Conservation (phyloP, 2,329 filamentous ascomycete species). For the Calycina herbarum region DNA sequence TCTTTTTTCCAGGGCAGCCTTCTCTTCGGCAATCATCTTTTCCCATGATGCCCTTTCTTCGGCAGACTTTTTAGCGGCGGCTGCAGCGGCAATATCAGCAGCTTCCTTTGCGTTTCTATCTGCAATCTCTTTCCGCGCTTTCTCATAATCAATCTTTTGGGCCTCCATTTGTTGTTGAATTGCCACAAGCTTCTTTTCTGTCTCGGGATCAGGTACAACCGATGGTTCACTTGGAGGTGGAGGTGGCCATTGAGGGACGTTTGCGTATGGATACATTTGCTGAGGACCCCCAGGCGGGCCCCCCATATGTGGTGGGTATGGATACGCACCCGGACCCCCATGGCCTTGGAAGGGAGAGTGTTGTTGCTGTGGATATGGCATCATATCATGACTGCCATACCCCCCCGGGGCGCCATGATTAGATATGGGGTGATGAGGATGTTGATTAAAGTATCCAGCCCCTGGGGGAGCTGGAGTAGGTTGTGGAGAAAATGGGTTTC, state of each 20-base stretch:
- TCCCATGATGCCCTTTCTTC: constrained; percentile 42
- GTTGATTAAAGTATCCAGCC: constrained; percentile 34
- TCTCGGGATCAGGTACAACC: constrained; percentile 38
- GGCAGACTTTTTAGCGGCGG: constrained; percentile 41
- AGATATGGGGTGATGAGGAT: constrained; percentile 46
- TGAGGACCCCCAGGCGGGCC: constrained; percentile 22
- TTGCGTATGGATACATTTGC: constrained; percentile 26
- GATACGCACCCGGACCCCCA: constrained; percentile 9
- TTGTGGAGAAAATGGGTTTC: constrained; percentile 36
- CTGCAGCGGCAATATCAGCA: constrained; percentile 41
- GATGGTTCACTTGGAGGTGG: constrained; percentile 32
- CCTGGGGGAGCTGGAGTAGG: constrained; percentile 32
- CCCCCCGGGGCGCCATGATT: constrained; percentile 29
- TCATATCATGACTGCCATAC: constrained; percentile 34
- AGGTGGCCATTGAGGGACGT: constrained; percentile 21
- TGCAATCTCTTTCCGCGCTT: constrained; percentile 40
- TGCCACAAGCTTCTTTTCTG: constrained; percentile 58
- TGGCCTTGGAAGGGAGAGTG: constrained; percentile 20
- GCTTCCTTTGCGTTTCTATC: constrained; percentile 45
- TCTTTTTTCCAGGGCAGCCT: constrained; percentile 11
- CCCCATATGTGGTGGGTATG: constrained; percentile 24
- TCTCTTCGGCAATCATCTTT: constrained; percentile 37
- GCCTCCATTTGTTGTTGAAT: constrained; percentile 54
- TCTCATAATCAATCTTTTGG: constrained; percentile 47
- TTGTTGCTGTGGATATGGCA: constrained; percentile 36